Evolutionary conservation across 495 filamentous ascomycete genomes (phyloP), one percentile per base, ranked within the genome.

Genomic region (Tuber umbilicatum): DNA sequence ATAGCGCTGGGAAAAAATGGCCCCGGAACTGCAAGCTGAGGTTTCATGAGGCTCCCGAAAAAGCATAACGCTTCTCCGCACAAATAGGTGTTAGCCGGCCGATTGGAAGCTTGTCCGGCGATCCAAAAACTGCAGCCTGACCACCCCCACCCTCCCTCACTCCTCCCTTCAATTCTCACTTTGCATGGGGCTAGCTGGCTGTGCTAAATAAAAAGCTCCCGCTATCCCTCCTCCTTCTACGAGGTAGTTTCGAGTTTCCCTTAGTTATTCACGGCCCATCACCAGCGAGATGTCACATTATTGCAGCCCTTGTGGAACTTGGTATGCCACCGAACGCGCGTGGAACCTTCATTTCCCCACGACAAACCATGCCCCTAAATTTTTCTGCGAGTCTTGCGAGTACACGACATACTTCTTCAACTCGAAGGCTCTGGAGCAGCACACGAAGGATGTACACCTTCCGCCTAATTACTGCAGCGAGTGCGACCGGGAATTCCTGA

Each of bases 261-360:
- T 27, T 64, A 64, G 27, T 64, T 64, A 35, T 64, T 64, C 55
- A 64, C 55, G 27, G 27, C 27, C 55, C 55, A 64, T 35, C 55
- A 64, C 47, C 4, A 64, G 55, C 55, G 35, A 35, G 55, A 64
- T 64, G 55, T 35, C 55, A 64, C 55, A 64, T 64, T 64, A 64
- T 64, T 64, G 55, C 55, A 64, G 55, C 27, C 55, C 55, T 64
- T 64, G 55, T 64, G 27, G 55, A 64, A 16, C 14, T 64, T 64
- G 55, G 55, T 64, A 64, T 35, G 4, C 12, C 55, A 35, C 27
- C 55, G 27, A 35, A 64, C 27, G 55, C 55, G 55, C 12, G 55
- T 64, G 55, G 55, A 64, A 64, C 27, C 55, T 64, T 64, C 55
- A 64, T 64, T 64, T 64, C 5, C 27, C 55, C 55, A 5, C 12